Percentiles rank a stretch among this genome's conserved stretches.
Conservation (phyloP, 2,329 filamentous ascomycete species). For the Lasiodiplodia hormozganensis region DNA sequence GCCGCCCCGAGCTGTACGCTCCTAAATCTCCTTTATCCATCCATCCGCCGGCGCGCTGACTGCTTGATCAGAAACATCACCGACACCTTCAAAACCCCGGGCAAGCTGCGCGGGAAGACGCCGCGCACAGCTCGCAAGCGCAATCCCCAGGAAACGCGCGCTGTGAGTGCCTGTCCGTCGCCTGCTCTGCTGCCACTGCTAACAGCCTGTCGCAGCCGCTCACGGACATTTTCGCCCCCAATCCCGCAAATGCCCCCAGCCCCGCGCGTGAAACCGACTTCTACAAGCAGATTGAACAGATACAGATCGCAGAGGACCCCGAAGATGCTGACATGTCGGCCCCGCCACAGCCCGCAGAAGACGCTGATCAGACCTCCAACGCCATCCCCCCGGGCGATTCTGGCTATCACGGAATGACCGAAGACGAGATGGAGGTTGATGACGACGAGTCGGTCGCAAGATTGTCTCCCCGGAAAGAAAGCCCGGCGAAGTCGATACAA, state of each 20-base stretch:
- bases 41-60: slow-evolving; percentile 22
- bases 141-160: slow-evolving; percentile 64
- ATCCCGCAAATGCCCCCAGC: slow-evolving; percentile 54
- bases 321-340: slow-evolving; percentile 40
- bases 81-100: slow-evolving; percentile 95
- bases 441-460: slow-evolving; percentile 22
- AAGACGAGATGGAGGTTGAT: slow-evolving; percentile 58
- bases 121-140: slow-evolving; percentile 73
- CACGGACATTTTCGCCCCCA: slow-evolving; percentile 56
- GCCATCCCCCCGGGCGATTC: slow-evolving; percentile 58
- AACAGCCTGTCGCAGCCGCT: slow-evolving; percentile 49
- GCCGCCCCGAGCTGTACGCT: slow-evolving; percentile 80
- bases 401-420: slow-evolving; percentile 72
- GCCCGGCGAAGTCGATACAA: slow-evolving; percentile 37
- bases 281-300: slow-evolving; percentile 63
- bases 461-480: slow-evolving; percentile 30
- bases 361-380: slow-evolving; percentile 21
- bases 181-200: slow-evolving; percentile 55
- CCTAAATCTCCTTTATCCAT: slow-evolving; percentile 23
- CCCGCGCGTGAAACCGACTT: slow-evolving; percentile 60
- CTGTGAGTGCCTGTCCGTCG: slow-evolving; percentile 65
- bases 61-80: slow-evolving; percentile 74
- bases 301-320: slow-evolving; percentile 66
- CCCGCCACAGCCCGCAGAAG: slow-evolving; percentile 26
- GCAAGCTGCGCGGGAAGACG: slow-evolving; percentile 82